These are phyloP conservation scores for Tricladium varicosporioides DNA, from an alignment of 2,329 filamentous ascomycete species.

Conservation along the genomic window DNA sequence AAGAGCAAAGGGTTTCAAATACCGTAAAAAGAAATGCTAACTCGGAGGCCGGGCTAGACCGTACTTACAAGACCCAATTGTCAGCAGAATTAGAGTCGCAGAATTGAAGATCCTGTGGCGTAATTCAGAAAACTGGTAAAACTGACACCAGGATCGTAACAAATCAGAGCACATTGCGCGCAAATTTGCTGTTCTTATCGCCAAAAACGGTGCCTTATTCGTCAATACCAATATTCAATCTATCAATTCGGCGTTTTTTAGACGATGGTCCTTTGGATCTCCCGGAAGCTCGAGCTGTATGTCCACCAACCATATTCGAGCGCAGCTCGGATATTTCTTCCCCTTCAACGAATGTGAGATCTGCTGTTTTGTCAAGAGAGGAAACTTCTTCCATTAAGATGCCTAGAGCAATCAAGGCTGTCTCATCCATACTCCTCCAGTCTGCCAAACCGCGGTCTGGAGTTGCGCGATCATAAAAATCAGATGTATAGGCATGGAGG, in stretches of 20 bases:
- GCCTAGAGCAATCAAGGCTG: conserved; percentile 71
- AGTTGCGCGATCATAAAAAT: conserved; percentile 53
- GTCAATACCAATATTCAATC: conserved; percentile 1
- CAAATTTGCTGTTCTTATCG: background rate
- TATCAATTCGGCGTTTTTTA: conserved; percentile 16
- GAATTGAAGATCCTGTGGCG: background rate
- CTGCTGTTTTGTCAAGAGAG: conserved; percentile 61
- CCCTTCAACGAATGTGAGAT: conserved; percentile 69
- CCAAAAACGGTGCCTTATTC: background rate
- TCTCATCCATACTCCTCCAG: conserved; percentile 70
- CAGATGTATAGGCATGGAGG: conserved; percentile 65
- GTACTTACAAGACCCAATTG: too few species aligned
- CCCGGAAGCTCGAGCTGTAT: background rate
- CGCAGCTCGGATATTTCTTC: conserved; percentile 14
- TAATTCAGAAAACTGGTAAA: background rate
- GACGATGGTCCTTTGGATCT: conserved; percentile 3
- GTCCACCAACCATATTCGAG: background rate
- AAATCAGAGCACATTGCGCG: background rate
- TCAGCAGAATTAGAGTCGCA: background rate
- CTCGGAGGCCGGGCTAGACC: too few species aligned
- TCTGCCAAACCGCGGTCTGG: conserved; percentile 33
- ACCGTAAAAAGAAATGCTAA: background rate
- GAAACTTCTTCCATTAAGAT: conserved; percentile 72
- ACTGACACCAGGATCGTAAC: background rate
- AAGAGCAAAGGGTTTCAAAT: background rate